Percentiles rank a stretch among this genome's conserved stretches.
These are phyloP conservation scores for Volvariella surrecta DNA, from an alignment of 1,284 basidiomycete genomes.

Conservation along the genomic window DNA sequence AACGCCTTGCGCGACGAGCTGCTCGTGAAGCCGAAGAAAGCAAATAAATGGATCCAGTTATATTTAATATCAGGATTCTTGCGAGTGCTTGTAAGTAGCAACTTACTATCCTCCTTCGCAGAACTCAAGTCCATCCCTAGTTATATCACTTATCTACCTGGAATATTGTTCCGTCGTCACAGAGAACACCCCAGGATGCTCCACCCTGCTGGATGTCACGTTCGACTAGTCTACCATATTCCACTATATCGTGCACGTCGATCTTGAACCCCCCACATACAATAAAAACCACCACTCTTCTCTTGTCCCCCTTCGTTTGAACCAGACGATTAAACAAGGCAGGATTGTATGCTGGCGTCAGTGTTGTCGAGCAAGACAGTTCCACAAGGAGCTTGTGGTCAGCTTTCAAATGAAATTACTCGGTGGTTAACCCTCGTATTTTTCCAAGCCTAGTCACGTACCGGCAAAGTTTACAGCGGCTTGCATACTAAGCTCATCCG, in stretches of 20 bases:
- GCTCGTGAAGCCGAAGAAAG: conserved; percentile 23
- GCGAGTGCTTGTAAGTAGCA: conserved; percentile 1
- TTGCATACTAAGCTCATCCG: conserved; percentile 64
- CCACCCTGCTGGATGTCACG: conserved; percentile 18
- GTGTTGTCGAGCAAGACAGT: conserved; percentile 60
- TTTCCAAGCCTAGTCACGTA: conserved; percentile 19
- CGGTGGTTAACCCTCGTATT: too few relatives aligned
- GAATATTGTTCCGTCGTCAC: conserved; percentile 18
- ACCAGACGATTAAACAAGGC: conserved; percentile 45
- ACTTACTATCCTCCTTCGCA: background rate
- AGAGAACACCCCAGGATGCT: conserved; percentile 17
- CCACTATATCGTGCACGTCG: conserved; percentile 39
- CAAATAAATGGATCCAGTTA: conserved; percentile 12
- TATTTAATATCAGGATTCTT: too few relatives aligned
- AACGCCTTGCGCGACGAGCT: conserved; percentile 42
- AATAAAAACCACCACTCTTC: conserved; percentile 47
- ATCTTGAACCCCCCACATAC: conserved; percentile 71
- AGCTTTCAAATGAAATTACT: conserved; percentile 28
- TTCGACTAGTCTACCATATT: conserved; percentile 34
- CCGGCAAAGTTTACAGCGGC: conserved; percentile 47
- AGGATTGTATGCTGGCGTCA: conserved; percentile 53
- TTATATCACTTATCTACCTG: conserved; percentile 8
- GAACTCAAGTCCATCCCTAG: background rate
- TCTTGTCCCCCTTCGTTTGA: conserved; percentile 19
- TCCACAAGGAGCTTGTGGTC: conserved; percentile 70